A percentile compares a stretch with the other conserved stretches of the same genome.
Evolutionary conservation across 148 eudicot genomes (phyloP).

Genomic region (Silene uniflora): DNA sequence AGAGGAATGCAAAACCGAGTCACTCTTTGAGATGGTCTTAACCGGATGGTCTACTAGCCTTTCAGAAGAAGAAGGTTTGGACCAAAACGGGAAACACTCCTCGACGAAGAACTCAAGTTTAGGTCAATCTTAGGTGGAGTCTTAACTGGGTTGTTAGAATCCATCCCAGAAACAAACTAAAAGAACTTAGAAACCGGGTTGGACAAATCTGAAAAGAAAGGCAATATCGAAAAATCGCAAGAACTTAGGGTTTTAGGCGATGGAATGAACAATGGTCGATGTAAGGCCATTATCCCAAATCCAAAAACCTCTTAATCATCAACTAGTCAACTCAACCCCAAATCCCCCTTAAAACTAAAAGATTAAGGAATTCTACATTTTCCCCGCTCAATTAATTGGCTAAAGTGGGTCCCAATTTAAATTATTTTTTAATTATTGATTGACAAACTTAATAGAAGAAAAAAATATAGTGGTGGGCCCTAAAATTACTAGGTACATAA

Average conservation of each 20-base stretch:
- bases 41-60: slow-evolving; percentile 30
- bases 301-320: slow-evolving; percentile 36
- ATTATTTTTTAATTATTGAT: too few relatives aligned
- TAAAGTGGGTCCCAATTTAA: too few relatives aligned
- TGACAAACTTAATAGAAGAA: too few relatives aligned
- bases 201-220: slow-evolving; percentile 32
- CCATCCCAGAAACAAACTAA: slow-evolving; percentile 38
- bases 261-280: slow-evolving; percentile 47
- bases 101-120: slow-evolving; percentile 25
- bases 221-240: slow-evolving; percentile 30
- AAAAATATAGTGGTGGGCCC: too few relatives aligned
- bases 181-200: slow-evolving; percentile 23
- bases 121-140: slow-evolving; percentile 23
- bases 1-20: slow-evolving; percentile 33
- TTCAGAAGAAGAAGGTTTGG: slow-evolving; percentile 1
- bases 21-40: slow-evolving; percentile 30
- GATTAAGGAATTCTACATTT: too few relatives aligned
- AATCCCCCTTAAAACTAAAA: too few relatives aligned
- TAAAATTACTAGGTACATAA: too few relatives aligned
- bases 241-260: slow-evolving; percentile 40
- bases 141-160: slow-evolving; percentile 29
- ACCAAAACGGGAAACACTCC: slow-evolving; percentile 9
- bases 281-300: slow-evolving; percentile 48
- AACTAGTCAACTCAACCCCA: slow-evolving; percentile 27
- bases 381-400: too few relatives aligned